Conservation (phyloP, 2,329 filamentous ascomycete species). For the Apiospora hydei region DNA sequence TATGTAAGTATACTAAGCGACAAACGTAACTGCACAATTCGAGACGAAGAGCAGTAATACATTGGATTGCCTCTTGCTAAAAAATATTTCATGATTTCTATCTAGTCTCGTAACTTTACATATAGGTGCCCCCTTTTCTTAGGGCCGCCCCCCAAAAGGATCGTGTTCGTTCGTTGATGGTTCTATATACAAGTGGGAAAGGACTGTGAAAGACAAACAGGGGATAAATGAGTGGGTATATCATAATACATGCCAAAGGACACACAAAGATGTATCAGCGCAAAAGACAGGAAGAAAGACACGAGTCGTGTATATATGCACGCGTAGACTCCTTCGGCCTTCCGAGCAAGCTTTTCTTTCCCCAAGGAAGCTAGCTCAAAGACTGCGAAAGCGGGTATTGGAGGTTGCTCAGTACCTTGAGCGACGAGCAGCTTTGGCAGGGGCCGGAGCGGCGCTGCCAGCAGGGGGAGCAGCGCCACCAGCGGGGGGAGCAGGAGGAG, state of each 20-base stretch:
- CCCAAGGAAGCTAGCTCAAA: too few species aligned
- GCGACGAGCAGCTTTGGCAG: neutral
- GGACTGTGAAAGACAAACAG: neutral
- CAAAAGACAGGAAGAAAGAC: neutral
- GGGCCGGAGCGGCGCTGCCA: neutral
- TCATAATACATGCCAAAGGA: neutral
- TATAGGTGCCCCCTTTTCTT: neutral
- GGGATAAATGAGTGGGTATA: neutral
- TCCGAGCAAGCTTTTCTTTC: too few species aligned
- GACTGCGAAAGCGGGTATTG: too few species aligned
- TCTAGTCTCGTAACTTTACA: neutral
- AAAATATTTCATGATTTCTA: neutral
- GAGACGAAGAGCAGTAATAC: neutral
- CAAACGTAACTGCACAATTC: neutral
- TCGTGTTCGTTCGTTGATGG: neutral
- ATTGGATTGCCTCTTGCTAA: too few species aligned
- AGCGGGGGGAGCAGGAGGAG: neutral
- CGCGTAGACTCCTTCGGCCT: too few species aligned
- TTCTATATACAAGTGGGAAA: neutral
- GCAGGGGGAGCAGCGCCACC: neutral
- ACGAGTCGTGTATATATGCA: neutral
- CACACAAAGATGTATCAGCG: too few species aligned
- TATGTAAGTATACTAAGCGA: too few species aligned
- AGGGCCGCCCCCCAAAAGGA: neutral
- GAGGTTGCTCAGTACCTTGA: neutral